Percentiles rank a stretch among this genome's conserved stretches.
Conservation (phyloP, 208 protist species). For the Trypanosoma cruzi region DNA sequence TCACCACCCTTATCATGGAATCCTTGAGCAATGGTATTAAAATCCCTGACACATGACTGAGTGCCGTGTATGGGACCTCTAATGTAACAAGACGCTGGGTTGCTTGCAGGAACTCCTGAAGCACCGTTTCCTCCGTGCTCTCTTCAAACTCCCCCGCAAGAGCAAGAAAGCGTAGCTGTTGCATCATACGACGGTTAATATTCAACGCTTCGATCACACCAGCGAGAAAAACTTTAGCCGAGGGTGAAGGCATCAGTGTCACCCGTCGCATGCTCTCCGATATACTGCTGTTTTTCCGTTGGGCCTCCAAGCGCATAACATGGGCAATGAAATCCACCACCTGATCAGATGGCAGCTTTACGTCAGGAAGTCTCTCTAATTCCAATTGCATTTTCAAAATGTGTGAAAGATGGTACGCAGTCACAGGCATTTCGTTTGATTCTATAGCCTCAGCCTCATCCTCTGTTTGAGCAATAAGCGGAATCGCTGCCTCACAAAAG, state of each 20-base stretch:
- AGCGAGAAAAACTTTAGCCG: neutral
- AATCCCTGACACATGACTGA: slow-evolving; percentile 11
- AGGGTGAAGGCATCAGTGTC: slow-evolving; percentile 9
- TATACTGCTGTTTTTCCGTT: slow-evolving; percentile 25
- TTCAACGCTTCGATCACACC: slow-evolving; percentile 19
- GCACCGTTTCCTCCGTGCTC: neutral
- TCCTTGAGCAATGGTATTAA: slow-evolving; percentile 26
- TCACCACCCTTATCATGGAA: slow-evolving; percentile 32
- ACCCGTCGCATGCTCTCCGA: slow-evolving; percentile 21
- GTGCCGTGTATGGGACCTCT: slow-evolving; percentile 14
- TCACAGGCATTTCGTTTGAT: slow-evolving; percentile 2
- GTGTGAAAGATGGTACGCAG: slow-evolving; percentile 25
- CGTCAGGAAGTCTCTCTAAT: slow-evolving; percentile 11
- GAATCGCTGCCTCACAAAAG: slow-evolving; percentile 11
- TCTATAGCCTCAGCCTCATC: slow-evolving; percentile 21
- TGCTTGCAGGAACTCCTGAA: slow-evolving; percentile 24
- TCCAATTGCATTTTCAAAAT: slow-evolving; percentile 22
- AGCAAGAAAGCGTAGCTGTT: slow-evolving; percentile 15
- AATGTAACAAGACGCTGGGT: slow-evolving; percentile 7
- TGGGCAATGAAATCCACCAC: slow-evolving; percentile 25
- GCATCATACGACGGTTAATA: slow-evolving; percentile 22
- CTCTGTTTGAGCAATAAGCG: slow-evolving; percentile 20
- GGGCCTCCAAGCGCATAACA: slow-evolving; percentile 26
- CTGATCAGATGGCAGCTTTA: slow-evolving; percentile 32
- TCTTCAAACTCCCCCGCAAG: slow-evolving; percentile 30